Conservation (phyloP, 768 basidiomycete genomes). For the Pleurotus giganteus region DNA sequence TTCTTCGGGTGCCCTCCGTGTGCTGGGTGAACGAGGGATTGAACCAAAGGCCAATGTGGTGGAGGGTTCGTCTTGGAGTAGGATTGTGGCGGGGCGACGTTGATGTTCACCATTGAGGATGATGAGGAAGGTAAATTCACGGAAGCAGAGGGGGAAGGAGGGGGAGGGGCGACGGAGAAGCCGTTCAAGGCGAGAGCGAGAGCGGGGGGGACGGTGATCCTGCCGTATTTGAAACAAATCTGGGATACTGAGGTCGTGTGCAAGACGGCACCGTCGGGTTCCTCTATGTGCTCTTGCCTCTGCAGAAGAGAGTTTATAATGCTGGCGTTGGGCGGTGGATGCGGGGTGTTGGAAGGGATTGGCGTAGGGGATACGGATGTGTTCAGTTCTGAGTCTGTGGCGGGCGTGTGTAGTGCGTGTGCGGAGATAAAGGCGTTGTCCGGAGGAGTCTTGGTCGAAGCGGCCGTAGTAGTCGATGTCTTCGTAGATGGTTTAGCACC, state of each 20-base stretch:
- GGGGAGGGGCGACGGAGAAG: conserved; percentile 33
- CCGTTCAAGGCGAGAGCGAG: conserved; percentile 62
- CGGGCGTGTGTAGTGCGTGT: not conserved
- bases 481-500: conserved; percentile 21
- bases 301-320: conserved; percentile 33
- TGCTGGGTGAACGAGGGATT: conserved; percentile 29
- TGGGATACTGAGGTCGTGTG: conserved; percentile 66
- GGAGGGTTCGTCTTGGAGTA: conserved; percentile 44
- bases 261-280: conserved; percentile 54
- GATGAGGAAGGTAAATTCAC: conserved; percentile 17
- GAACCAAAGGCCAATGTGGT: conserved; percentile 46
- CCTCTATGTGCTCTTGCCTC: conserved; percentile 29
- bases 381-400: not conserved
- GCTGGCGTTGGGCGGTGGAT: conserved; percentile 16
- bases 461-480: not conserved
- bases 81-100: conserved; percentile 14
- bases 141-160: conserved; percentile 7
- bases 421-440: conserved; percentile 9
- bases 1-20: conserved; percentile 33
- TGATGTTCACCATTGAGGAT: not conserved
- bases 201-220: conserved; percentile 72
- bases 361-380: conserved; percentile 7
- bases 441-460: not conserved
- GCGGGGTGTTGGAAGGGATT: conserved; percentile 8
- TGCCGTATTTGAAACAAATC: conserved; percentile 65